Percentiles rank a stretch among this genome's conserved stretches.
phyloP scores from a whole-genome alignment of 1,139 yeast species.

The Suhomyces choctaworum region DNA sequence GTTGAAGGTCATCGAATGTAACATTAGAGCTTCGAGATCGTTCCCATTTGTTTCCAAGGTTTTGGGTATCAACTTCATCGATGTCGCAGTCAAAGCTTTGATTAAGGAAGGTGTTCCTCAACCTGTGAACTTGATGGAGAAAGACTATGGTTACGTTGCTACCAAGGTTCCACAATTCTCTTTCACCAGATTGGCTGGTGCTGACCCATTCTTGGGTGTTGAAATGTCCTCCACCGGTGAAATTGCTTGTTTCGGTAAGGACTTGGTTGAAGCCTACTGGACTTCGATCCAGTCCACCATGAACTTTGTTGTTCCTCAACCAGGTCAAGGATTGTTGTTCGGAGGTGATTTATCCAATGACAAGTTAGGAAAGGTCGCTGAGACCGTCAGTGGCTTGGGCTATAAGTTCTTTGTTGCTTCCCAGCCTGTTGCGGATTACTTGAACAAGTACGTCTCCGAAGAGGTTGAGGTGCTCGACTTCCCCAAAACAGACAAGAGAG shows the following conservation, averaged over 20 bases:
- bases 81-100: constrained; percentile 87
- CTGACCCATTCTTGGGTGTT: constrained; percentile 97
- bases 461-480: constrained; percentile 72
- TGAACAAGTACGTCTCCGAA: constrained; percentile 49
- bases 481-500: constrained; percentile 91
- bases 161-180: constrained; percentile 98
- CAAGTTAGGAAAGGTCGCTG: constrained; percentile 72
- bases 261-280: constrained; percentile 92
- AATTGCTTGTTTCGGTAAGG: constrained; percentile 91
- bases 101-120: constrained; percentile 69
- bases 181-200: constrained; percentile 96
- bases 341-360: constrained; percentile 88
- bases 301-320: constrained; percentile 92
- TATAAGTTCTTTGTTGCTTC: constrained; percentile 82
- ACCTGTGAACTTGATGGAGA: constrained; percentile 68
- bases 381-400: constrained; percentile 68
- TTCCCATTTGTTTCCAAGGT: constrained; percentile 99
- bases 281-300: constrained; percentile 93
- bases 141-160: constrained; percentile 74
- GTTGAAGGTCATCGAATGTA: constrained; percentile 94
- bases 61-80: constrained; percentile 88
- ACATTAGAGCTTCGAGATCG: constrained; percentile 96
- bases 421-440: constrained; percentile 66
- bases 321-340: constrained; percentile 84
- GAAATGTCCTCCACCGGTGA: constrained; percentile 99